phyloP scores from a whole-genome alignment of 169 alveolate species.

The Plasmodium gonderi region DNA sequence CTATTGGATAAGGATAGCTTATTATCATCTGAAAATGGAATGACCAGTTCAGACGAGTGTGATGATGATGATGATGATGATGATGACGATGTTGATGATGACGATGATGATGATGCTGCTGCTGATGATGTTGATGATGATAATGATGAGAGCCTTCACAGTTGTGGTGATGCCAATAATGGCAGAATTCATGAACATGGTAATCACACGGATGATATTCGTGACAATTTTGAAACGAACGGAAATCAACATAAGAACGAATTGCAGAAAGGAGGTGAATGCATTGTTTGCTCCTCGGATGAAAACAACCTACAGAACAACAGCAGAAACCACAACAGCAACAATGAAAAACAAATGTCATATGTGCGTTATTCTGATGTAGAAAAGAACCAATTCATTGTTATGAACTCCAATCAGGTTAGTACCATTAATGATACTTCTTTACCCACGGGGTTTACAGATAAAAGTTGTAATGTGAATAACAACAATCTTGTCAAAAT shows the following conservation, averaged over 20 bases:
- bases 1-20: slow-evolving; percentile 52
- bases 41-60: background rate
- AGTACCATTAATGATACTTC: background rate
- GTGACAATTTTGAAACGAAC: no score
- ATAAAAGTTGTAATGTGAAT: no score
- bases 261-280: background rate
- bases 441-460: no score
- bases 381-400: background rate
- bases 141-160: no score
- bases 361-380: background rate
- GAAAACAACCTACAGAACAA: background rate
- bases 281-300: background rate
- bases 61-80: background rate
- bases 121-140: background rate
- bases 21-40: slow-evolving; percentile 11
- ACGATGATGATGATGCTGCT: background rate
- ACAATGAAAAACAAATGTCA: background rate
- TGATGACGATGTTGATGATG: background rate
- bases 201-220: no score
- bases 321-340: no score
- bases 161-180: no score
- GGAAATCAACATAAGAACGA: background rate
- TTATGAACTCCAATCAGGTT: background rate
- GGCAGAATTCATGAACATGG: no score
- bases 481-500: no score